These are phyloP conservation scores for Hippophae rhamnoides DNA, from an alignment of 306 rosid species.

Conservation along the genomic window DNA sequence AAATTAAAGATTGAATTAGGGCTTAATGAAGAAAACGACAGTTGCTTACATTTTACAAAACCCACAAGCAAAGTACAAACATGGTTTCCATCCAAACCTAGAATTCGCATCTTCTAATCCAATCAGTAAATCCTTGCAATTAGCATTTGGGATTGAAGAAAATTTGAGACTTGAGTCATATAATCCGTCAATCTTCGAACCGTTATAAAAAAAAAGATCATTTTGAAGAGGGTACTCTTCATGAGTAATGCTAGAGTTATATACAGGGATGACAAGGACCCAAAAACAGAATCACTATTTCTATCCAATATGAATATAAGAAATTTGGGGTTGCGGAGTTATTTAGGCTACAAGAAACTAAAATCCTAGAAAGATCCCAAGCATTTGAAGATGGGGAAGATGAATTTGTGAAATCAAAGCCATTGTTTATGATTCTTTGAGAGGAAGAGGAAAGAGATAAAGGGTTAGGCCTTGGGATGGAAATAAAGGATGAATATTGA, in stretches of 20 bases:
- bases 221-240: conserved; percentile 40
- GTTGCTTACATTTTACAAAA: conserved; percentile 65
- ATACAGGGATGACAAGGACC: neutral
- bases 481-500: conserved; percentile 32
- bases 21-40: conserved; percentile 64
- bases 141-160: neutral
- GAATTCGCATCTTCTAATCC: conserved; percentile 47
- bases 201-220: conserved; percentile 40
- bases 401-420: conserved; percentile 53
- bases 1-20: too few relatives aligned
- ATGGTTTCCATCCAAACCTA: conserved; percentile 53
- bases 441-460: conserved; percentile 32
- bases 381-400: conserved; percentile 43
- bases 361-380: conserved; percentile 19
- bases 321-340: conserved; percentile 44
- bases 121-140: conserved; percentile 24
- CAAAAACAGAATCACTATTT: conserved; percentile 22
- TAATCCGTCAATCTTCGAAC: conserved; percentile 34
- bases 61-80: conserved; percentile 76
- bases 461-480: conserved; percentile 64
- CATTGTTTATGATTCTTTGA: conserved; percentile 22
- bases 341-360: conserved; percentile 12
- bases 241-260: conserved; percentile 1
- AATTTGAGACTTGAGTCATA: conserved; percentile 7
- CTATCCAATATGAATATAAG: conserved; percentile 34